A percentile compares a stretch with the other conserved stretches of the same genome.
phyloP scores from a whole-genome alignment of 495 filamentous ascomycete genomes.

The Tuber indicum region DNA sequence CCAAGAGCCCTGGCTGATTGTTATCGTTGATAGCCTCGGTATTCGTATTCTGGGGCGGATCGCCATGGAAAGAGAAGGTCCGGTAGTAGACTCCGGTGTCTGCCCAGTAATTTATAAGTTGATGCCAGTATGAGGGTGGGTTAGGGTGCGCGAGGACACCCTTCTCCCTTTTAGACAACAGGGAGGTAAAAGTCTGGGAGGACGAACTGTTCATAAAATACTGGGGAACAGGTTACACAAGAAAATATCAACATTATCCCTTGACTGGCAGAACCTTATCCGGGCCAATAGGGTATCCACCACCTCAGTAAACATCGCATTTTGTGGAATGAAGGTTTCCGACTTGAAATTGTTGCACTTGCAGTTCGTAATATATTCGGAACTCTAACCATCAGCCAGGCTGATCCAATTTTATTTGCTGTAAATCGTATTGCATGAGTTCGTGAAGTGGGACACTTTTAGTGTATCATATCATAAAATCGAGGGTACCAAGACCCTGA shows the following conservation, averaged over 20 bases:
- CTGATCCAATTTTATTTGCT: not conserved
- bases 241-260: not conserved
- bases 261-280: not conserved
- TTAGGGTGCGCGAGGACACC: not conserved
- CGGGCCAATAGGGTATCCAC: not conserved
- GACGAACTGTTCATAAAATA: not conserved
- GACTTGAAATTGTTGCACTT: not conserved
- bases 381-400: not conserved
- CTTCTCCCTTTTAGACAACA: not conserved
- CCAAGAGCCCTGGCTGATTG: not conserved
- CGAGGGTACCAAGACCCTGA: not conserved
- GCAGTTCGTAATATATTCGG: not conserved
- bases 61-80: not conserved
- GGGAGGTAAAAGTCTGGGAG: not conserved
- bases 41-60: not conserved
- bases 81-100: not conserved
- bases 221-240: not conserved
- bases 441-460: not conserved
- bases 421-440: not conserved
- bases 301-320: not conserved
- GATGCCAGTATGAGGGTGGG: not conserved
- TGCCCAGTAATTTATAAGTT: not conserved
- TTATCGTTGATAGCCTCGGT: not conserved
- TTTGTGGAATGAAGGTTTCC: not conserved
- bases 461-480: not conserved